Evolutionary conservation across 202 grass and related monocot genomes (phyloP), one percentile per base, ranked within the genome.

Genomic region (Schoenoplectus triqueter): DNA sequence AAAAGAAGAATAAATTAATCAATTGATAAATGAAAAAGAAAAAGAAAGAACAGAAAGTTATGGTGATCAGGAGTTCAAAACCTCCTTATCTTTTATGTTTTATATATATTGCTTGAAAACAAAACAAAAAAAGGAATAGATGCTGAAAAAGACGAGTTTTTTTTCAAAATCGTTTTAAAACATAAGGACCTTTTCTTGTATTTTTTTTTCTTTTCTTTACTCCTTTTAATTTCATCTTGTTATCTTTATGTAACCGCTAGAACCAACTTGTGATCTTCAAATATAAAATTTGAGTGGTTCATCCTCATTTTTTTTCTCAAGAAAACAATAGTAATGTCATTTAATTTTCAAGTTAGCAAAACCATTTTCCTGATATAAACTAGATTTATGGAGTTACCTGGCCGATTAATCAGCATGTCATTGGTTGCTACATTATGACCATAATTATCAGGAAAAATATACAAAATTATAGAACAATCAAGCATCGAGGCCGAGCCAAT

Each of bases 381-480:
- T 39, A 78, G 10, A 19, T 15, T 15, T 59, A 15, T 61, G 20
- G 31, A 31, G 13, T 2, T 76, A 57, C 6, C 51, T 56, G 21
- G 11, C 73, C 1, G 73, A 77, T 41, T 57, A 57, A 56, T 55
- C 20, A 56, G 1, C 10, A 10, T 3, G 8, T 19, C 31, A 31
- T 31, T 31, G 31, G 31, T 39, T 48, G n/a, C 9, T 0, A 76
- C 31, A 76, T 40, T 56, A 21, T 56, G 21, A 76, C 21, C 19
- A 14, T 31, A 75, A 9, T 56, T 56, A 10, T 76, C 49, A 76
- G 10, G 8, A 11, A 15, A 22, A 76, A 40, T 18, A 31, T 49
- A 51, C 40, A 51, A 75, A 76, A 60, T 42, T 21, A 52, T 5
- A 78, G 2, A 54, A 60, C 31, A 42, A 65, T 78, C 39, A 78